A percentile compares a stretch with the other conserved stretches of the same genome.
Evolutionary conservation across 1,139 yeast genomes (phyloP).

Genomic region (Pichia sp.): DNA sequence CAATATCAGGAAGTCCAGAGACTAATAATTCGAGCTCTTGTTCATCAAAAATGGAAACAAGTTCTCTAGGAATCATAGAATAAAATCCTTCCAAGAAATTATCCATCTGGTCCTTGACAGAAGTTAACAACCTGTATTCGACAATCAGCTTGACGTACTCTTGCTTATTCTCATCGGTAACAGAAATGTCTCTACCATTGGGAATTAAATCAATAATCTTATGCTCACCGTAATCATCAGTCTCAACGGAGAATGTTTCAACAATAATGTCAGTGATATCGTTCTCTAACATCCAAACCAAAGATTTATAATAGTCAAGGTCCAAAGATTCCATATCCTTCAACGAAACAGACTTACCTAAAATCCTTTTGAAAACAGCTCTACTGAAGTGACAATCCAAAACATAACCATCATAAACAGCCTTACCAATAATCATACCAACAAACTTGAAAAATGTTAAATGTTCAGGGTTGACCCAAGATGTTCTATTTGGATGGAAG

Average conservation of each 20-base stretch:
- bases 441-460: conserved; percentile 88
- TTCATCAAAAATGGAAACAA: conserved; percentile 86
- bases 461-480: conserved; percentile 92
- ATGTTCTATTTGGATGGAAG: conserved; percentile 91
- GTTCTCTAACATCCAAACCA: conserved; percentile 95
- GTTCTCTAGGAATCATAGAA: conserved; percentile 83
- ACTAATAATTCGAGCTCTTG: conserved; percentile 90
- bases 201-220: conserved; percentile 53
- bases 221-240: conserved; percentile 92
- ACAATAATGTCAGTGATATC: conserved; percentile 94
- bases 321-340: conserved; percentile 96
- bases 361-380: conserved; percentile 83
- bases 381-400: conserved; percentile 94
- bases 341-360: conserved; percentile 75
- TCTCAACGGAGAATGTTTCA: conserved; percentile 91
- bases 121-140: conserved; percentile 75
- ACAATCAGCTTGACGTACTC: conserved; percentile 85
- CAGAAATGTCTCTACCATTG: conserved; percentile 76
- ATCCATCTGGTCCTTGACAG: conserved; percentile 84
- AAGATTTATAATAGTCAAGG: conserved; percentile 83
- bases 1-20: conserved; percentile 94
- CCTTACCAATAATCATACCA: conserved; percentile 92
- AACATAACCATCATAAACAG: conserved; percentile 80
- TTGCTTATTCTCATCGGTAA: conserved; percentile 84
- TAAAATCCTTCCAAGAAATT: conserved; percentile 84